These are phyloP conservation scores for Dillenia suffruticosa DNA, from an alignment of 164 flowering plant species.

Conservation along the genomic window DNA sequence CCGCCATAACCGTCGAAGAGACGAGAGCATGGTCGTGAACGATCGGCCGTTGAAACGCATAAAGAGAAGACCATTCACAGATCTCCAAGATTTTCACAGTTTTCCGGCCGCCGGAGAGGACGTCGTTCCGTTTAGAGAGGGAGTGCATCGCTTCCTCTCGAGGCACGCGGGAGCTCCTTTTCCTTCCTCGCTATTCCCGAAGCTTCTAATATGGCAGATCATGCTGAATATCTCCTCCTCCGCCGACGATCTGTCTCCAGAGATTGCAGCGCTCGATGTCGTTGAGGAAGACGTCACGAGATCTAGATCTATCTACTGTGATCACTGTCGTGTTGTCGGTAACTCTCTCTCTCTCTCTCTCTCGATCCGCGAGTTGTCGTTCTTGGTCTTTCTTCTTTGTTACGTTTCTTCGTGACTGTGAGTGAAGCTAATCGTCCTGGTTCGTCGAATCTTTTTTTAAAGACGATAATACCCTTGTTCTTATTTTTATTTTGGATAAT, in stretches of 20 bases:
- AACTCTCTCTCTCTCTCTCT: slow-evolving; percentile 39
- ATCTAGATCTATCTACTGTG: slow-evolving; percentile 83
- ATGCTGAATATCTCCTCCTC: slow-evolving; percentile 40
- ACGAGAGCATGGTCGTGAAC: slow-evolving; percentile 50
- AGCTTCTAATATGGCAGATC: slow-evolving; percentile 50
- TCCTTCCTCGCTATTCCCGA: slow-evolving; percentile 36
- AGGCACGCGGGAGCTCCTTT: slow-evolving; percentile 38
- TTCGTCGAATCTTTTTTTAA: too few relatives aligned
- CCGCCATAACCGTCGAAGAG: too few relatives aligned
- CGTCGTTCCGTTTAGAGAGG: slow-evolving; percentile 46
- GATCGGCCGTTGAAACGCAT: slow-evolving; percentile 55
- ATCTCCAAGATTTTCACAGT: slow-evolving; percentile 55
- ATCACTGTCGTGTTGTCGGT: slow-evolving; percentile 95
- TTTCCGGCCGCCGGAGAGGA: slow-evolving; percentile 36
- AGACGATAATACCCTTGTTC: too few relatives aligned
- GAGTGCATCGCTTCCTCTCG: slow-evolving; percentile 36
- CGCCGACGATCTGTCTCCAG: slow-evolving; percentile 23
- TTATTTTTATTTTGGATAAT: too few relatives aligned
- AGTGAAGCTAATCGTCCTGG: too few relatives aligned
- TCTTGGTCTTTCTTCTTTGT: not conserved
- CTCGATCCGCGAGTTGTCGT: not conserved
- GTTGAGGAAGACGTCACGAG: slow-evolving; percentile 80
- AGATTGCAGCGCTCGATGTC: slow-evolving; percentile 50
- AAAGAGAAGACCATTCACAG: slow-evolving; percentile 71
- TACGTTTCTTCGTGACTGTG: too few relatives aligned